These are phyloP conservation scores for Avicennia marina DNA, from an alignment of 257 asterid genomes.

Conservation along the genomic window DNA sequence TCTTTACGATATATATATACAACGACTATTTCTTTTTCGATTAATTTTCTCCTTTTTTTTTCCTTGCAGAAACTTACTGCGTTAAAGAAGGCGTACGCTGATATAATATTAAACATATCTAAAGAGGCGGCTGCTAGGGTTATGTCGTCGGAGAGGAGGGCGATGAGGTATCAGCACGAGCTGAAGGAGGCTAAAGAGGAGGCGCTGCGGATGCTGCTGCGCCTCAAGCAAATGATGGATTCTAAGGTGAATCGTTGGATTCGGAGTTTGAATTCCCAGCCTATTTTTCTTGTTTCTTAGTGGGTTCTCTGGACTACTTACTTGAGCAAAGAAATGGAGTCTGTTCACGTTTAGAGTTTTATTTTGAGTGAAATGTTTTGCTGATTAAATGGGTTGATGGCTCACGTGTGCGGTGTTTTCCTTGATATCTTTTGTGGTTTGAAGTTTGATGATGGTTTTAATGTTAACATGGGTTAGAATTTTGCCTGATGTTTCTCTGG, in stretches of 20 bases:
- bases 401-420: background rate
- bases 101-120: slow-evolving; percentile 60
- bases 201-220: slow-evolving; percentile 58
- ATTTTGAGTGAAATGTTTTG: background rate
- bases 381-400: slow-evolving; percentile 6
- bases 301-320: background rate
- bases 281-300: background rate
- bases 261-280: background rate
- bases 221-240: slow-evolving; percentile 84
- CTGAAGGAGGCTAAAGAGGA: slow-evolving; percentile 69
- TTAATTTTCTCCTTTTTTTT: background rate
- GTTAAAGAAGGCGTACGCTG: slow-evolving; percentile 74
- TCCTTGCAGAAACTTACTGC: slow-evolving; percentile 56
- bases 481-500: background rate
- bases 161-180: slow-evolving; percentile 53
- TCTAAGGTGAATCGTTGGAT: slow-evolving; percentile 46
- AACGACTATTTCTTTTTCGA: background rate
- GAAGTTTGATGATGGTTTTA: slow-evolving; percentile 9
- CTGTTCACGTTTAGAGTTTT: background rate
- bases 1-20: slow-evolving; percentile 10
- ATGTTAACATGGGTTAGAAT: background rate
- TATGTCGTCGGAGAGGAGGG: slow-evolving; percentile 59
- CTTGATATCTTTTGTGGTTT: slow-evolving; percentile 5
- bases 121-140: slow-evolving; percentile 79
- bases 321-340: background rate